A percentile compares a stretch with the other conserved stretches of the same genome.
Conservation (phyloP, 805 yeast species). For the Candida awuae region DNA sequence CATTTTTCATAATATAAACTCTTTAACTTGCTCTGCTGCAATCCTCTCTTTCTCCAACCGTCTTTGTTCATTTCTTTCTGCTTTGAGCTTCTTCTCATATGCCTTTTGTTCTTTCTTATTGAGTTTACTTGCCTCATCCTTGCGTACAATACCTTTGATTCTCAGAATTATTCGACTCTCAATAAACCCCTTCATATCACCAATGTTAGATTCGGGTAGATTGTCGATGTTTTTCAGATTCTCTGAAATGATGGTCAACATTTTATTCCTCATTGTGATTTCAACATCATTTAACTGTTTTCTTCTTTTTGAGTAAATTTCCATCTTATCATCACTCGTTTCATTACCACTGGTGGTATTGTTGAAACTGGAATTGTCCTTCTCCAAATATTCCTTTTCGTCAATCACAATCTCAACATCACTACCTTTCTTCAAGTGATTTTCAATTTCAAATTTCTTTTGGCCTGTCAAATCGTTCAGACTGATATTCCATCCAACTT, state of each 20-base stretch:
- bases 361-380: constrained; percentile 9
- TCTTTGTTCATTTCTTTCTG: constrained; percentile 24
- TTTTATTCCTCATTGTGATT: constrained; percentile 26
- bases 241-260: constrained; percentile 24
- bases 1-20: neutral
- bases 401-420: constrained; percentile 36
- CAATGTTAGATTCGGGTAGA: constrained; percentile 17
- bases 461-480: constrained; percentile 44
- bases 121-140: constrained; percentile 12
- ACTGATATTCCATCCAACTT: constrained; percentile 51
- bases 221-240: constrained; percentile 20
- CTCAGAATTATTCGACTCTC: constrained; percentile 16
- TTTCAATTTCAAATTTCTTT: constrained; percentile 42
- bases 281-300: constrained; percentile 27
- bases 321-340: neutral
- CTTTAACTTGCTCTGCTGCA: constrained; percentile 8
- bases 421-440: constrained; percentile 37
- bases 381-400: constrained; percentile 26
- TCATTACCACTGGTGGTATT: neutral
- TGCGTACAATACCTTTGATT: constrained; percentile 11
- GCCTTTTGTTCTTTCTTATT: constrained; percentile 27
- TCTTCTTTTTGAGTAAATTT: neutral
- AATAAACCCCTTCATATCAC: constrained; percentile 17
- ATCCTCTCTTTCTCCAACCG: constrained; percentile 16
- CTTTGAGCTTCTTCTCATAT: constrained; percentile 29